A percentile compares a stretch with the other conserved stretches of the same genome.
Conservation (phyloP, 805 yeast species). For the Scheffersomyces stipitis region DNA sequence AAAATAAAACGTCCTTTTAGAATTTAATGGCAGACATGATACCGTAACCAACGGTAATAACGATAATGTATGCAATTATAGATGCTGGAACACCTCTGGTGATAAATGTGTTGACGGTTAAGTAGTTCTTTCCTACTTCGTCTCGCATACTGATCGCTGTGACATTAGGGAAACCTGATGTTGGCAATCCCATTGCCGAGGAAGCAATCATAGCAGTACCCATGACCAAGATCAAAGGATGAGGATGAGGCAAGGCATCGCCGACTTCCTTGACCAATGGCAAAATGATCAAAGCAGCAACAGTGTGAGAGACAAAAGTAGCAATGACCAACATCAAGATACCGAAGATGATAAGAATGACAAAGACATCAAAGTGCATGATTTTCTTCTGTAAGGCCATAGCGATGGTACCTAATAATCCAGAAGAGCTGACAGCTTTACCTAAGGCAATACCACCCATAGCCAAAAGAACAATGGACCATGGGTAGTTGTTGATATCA, state of each 20-base stretch:
- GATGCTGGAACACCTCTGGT: slow-evolving; percentile 91
- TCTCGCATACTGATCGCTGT: slow-evolving; percentile 95
- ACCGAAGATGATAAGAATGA: slow-evolving; percentile 56
- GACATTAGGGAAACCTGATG: slow-evolving; percentile 96
- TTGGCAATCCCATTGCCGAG: slow-evolving; percentile 96
- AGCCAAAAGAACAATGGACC: slow-evolving; percentile 54
- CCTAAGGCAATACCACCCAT: slow-evolving; percentile 60
- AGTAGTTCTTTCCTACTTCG: slow-evolving; percentile 86
- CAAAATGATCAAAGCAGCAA: slow-evolving; percentile 89
- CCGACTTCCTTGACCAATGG: slow-evolving; percentile 93
- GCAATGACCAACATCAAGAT: slow-evolving; percentile 79
- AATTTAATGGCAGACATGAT: slow-evolving; percentile 46
- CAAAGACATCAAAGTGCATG: slow-evolving; percentile 43
- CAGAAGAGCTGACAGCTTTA: slow-evolving; percentile 50
- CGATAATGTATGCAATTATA: slow-evolving; percentile 65
- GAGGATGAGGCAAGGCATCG: slow-evolving; percentile 69
- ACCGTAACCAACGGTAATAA: slow-evolving; percentile 77
- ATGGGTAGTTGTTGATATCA: slow-evolving; percentile 52
- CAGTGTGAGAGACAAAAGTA: slow-evolving; percentile 95
- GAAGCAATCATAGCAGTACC: slow-evolving; percentile 72
- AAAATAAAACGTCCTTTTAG: too few species aligned
- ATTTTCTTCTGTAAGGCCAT: slow-evolving; percentile 43
- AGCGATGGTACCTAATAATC: slow-evolving; percentile 48
- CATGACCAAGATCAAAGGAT: slow-evolving; percentile 79
- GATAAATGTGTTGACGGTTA: slow-evolving; percentile 83